Evolutionary conservation across 2,329 filamentous ascomycete genomes (phyloP).

Genomic region (Cytospora piceae): DNA sequence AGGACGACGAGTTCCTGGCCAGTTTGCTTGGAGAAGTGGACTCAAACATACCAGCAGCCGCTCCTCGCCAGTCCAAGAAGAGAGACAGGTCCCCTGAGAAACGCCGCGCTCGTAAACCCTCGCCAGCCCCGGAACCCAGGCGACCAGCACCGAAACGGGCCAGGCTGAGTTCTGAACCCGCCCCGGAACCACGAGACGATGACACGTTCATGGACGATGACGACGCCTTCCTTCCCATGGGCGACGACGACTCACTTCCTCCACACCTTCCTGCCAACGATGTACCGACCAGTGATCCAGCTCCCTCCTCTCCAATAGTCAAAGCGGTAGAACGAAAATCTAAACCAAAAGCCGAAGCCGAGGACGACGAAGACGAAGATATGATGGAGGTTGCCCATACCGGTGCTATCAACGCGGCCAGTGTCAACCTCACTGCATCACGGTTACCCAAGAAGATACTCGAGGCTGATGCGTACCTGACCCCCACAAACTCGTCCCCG

Average conservation of each 20-base stretch:
- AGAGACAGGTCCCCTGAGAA: slow-evolving; percentile 74
- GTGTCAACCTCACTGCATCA: slow-evolving; percentile 83
- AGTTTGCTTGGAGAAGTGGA: slow-evolving; percentile 88
- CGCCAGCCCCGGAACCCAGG: slow-evolving; percentile 66
- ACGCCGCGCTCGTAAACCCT: slow-evolving; percentile 78
- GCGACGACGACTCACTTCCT: slow-evolving; percentile 63
- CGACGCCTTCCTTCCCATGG: slow-evolving; percentile 54
- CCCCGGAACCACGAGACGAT: slow-evolving; percentile 54
- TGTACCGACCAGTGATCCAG: slow-evolving; percentile 81
- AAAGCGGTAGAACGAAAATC: slow-evolving; percentile 76
- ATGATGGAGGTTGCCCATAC: slow-evolving; percentile 86
- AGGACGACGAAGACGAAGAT: slow-evolving; percentile 76
- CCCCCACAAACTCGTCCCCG: slow-evolving; percentile 78
- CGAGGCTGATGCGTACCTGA: slow-evolving; percentile 68
- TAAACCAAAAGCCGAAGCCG: slow-evolving; percentile 57
- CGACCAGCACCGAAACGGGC: slow-evolving; percentile 60
- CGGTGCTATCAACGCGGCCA: slow-evolving; percentile 67
- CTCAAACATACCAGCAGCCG: slow-evolving; percentile 63
- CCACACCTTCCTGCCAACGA: slow-evolving; percentile 44
- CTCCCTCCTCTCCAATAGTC: slow-evolving; percentile 83
- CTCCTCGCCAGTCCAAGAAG: slow-evolving; percentile 62
- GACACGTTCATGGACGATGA: slow-evolving; percentile 58
- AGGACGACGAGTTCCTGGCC: slow-evolving; percentile 85
- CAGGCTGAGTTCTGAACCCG: slow-evolving; percentile 55
- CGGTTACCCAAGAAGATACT: slow-evolving; percentile 76